phyloP scores from a whole-genome alignment of 139 green algal species.

The Volvox reticuliferus region DNA sequence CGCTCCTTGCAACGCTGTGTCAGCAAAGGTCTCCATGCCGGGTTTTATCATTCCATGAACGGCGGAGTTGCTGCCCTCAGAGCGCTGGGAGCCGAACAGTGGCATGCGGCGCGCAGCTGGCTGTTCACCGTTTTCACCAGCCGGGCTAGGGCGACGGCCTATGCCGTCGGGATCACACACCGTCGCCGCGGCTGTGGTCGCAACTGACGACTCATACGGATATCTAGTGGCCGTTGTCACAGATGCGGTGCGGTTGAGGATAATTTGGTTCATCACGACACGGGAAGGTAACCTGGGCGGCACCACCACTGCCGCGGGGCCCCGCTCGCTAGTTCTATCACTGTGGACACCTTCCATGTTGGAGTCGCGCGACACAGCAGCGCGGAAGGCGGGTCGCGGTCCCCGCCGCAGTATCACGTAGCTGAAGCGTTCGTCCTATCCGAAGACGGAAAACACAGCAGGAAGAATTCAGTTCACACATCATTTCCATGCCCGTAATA shows the following conservation, averaged over 20 bases:
- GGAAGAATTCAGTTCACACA: too few species aligned
- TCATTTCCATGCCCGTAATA: too few species aligned
- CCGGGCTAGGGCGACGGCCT: background rate
- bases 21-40: too few species aligned
- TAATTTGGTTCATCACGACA: background rate
- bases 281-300: background rate
- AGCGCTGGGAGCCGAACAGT: background rate
- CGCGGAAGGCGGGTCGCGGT: conserved; percentile 1
- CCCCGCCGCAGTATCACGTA: conserved; percentile 82
- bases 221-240: background rate
- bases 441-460: too few species aligned
- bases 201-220: too few species aligned
- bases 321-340: too few species aligned
- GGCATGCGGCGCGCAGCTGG: background rate
- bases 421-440: conserved; percentile 86
- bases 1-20: too few species aligned
- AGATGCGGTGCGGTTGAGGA: background rate
- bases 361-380: background rate
- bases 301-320: background rate
- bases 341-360: background rate
- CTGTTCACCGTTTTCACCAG: background rate
- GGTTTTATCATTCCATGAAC: background rate
- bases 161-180: background rate
- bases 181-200: background rate
- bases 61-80: too few species aligned